Percentiles rank a stretch among this genome's conserved stretches.
phyloP scores from a whole-genome alignment of 768 basidiomycete species.

The Hirschioporus abietinus region DNA sequence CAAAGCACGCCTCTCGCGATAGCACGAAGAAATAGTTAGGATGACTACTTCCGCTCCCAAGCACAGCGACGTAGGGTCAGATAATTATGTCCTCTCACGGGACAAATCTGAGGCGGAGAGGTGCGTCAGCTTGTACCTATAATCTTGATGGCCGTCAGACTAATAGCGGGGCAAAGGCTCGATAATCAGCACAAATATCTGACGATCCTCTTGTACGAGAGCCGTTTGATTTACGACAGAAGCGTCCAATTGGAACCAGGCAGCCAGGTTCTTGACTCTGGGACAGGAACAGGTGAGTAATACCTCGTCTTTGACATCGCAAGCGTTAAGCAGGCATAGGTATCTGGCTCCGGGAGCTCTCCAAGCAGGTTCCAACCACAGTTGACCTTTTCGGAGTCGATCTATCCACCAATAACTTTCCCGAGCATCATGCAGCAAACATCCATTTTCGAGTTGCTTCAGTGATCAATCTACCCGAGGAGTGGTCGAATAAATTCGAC shows the following conservation, averaged over 20 bases:
- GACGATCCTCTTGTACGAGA: background rate
- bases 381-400: slow-evolving; percentile 13
- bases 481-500: slow-evolving; percentile 26
- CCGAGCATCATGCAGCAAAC: slow-evolving; percentile 10
- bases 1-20: too few relatives aligned
- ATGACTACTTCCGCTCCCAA: background rate
- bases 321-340: slow-evolving; percentile 6
- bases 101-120: background rate
- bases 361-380: slow-evolving; percentile 5
- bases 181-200: background rate
- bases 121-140: background rate
- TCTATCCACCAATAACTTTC: slow-evolving; percentile 14
- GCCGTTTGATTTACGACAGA: background rate
- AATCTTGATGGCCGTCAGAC: background rate
- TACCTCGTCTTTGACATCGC: background rate
- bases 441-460: slow-evolving; percentile 15
- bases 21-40: background rate
- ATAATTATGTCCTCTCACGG: background rate
- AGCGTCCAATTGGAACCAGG: background rate
- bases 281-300: background rate
- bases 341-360: slow-evolving; percentile 14
- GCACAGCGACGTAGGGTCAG: background rate
- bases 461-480: slow-evolving; percentile 22
- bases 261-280: background rate
- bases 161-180: background rate